These are phyloP conservation scores for Exophiala sideris DNA, from an alignment of 2,329 filamentous ascomycete genomes.

Conservation along the genomic window DNA sequence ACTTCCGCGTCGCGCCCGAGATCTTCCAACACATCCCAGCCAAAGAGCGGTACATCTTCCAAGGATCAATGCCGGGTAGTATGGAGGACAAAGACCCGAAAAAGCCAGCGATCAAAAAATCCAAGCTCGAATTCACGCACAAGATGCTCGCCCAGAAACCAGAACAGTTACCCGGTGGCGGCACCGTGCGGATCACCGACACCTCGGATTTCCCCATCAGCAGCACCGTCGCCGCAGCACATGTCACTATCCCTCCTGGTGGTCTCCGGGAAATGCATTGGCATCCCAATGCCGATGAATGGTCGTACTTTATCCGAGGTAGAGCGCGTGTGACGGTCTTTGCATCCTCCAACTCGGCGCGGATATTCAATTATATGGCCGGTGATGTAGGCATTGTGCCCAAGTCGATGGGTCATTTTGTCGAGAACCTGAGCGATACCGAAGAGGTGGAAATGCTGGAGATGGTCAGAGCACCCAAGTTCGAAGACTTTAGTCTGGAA, in stretches of 20 bases:
- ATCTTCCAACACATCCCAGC: constrained; percentile 59
- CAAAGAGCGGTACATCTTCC: constrained; percentile 60
- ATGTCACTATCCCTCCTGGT: constrained; percentile 62
- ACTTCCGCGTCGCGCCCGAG: constrained; percentile 61
- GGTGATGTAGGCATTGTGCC: constrained; percentile 55
- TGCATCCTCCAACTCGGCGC: constrained; percentile 53
- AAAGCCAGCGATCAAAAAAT: constrained; percentile 45
- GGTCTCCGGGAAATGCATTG: constrained; percentile 66
- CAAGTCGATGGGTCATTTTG: constrained; percentile 54
- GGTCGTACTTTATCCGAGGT: constrained; percentile 68
- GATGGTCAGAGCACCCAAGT: constrained; percentile 65
- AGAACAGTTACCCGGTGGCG: constrained; percentile 60
- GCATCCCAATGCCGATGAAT: constrained; percentile 69
- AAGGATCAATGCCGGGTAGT: constrained; percentile 47
- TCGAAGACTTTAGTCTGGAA: constrained; percentile 61
- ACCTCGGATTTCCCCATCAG: constrained; percentile 64
- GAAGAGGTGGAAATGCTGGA: constrained; percentile 67
- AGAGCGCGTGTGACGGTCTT: constrained; percentile 61
- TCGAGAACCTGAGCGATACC: constrained; percentile 63
- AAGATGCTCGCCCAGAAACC: constrained; percentile 42
- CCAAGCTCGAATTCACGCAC: constrained; percentile 36
- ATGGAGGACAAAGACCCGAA: not conserved
- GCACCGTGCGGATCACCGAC: constrained; percentile 62
- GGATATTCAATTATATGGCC: constrained; percentile 64
- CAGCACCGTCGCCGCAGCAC: constrained; percentile 63